Conservation (phyloP, 2,329 filamentous ascomycete species). For the Penicillium freii region DNA sequence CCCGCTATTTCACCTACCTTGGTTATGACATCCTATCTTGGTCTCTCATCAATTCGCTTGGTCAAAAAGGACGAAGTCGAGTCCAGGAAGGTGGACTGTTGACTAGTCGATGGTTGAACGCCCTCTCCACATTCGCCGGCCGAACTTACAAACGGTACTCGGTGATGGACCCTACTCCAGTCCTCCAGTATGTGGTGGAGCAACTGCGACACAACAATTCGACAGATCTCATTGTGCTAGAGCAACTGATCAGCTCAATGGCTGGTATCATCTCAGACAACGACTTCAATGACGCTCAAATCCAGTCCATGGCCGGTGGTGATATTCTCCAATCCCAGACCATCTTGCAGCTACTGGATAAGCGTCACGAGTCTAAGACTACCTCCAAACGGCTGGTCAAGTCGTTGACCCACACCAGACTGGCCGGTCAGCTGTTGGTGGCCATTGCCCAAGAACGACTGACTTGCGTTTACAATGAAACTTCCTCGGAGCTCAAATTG, state of each 20-base stretch:
- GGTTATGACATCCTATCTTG: conserved; percentile 93
- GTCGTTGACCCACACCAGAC: conserved; percentile 71
- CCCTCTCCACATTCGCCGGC: conserved; percentile 85
- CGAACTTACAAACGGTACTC: conserved; percentile 84
- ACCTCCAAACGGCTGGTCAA: conserved; percentile 78
- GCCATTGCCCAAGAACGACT: conserved; percentile 87
- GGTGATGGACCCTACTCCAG: conserved; percentile 76
- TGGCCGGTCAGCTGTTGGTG: conserved; percentile 81
- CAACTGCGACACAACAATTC: conserved; percentile 80
- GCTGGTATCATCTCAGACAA: conserved; percentile 83
- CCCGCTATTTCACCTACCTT: conserved; percentile 86
- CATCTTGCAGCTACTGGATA: conserved; percentile 75
- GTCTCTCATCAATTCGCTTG: conserved; percentile 75
- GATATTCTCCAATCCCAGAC: conserved; percentile 76
- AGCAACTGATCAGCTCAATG: conserved; percentile 89
- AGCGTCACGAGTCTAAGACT: conserved; percentile 69
- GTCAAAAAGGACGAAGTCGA: conserved; percentile 56
- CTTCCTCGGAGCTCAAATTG: conserved; percentile 82
- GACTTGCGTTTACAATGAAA: conserved; percentile 75
- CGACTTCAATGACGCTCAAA: conserved; percentile 84
- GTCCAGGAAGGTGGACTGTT: conserved; percentile 67
- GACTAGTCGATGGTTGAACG: conserved; percentile 88
- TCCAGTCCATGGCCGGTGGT: conserved; percentile 84
- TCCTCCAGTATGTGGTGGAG: conserved; percentile 84
- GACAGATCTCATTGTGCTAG: conserved; percentile 85